These are phyloP conservation scores for Capsella bursapastoris DNA, from an alignment of 345 rosid species.

Conservation along the genomic window DNA sequence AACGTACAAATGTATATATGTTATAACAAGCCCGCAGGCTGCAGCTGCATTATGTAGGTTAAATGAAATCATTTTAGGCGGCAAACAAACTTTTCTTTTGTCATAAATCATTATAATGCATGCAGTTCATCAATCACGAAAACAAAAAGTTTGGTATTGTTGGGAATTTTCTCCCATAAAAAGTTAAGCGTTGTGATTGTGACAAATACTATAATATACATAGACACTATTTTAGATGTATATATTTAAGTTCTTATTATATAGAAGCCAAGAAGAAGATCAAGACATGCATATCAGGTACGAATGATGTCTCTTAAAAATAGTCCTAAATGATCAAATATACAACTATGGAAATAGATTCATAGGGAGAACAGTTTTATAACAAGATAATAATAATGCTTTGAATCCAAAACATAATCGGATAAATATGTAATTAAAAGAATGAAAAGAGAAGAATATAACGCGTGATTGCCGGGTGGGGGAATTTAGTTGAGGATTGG, in stretches of 20 bases:
- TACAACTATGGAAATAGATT: not conserved
- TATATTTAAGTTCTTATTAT: no score
- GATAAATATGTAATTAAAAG: not conserved
- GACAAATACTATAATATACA: no score
- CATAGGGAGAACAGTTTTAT: no score
- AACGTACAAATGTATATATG: not conserved
- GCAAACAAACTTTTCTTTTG: no score
- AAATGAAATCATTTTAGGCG: no score
- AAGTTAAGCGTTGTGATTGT: no score
- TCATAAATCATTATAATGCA: no score
- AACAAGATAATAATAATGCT: not conserved
- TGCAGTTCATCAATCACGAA: no score
- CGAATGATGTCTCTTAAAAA: not conserved
- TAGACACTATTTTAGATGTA: no score
- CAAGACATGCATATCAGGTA: not conserved
- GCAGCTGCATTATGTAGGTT: not conserved
- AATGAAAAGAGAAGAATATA: slow-evolving; percentile 18
- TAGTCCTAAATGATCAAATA: not conserved
- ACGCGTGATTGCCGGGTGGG: slow-evolving; percentile 37
- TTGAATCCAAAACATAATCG: not conserved
- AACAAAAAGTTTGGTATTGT: no score
- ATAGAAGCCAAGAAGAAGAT: not conserved
- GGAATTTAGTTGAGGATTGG: slow-evolving; percentile 18
- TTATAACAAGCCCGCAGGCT: not conserved
- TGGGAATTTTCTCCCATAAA: no score